Evolutionary conservation across 2,329 filamentous ascomycete genomes (phyloP), one percentile per base, ranked within the genome.

Genomic region (Onygenales sp.): DNA sequence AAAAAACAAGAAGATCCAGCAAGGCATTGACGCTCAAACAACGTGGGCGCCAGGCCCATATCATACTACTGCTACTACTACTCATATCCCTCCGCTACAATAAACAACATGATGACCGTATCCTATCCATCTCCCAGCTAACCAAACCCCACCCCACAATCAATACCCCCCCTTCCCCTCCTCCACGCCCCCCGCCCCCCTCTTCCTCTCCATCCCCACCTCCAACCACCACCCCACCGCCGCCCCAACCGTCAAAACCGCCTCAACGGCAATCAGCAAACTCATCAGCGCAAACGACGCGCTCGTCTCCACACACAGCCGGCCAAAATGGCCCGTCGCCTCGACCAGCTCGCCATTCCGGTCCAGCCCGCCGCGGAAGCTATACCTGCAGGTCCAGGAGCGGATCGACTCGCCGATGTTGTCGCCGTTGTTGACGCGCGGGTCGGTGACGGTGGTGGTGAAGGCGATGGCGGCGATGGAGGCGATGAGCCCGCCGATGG

Each of bases 321-420:
- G 61, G 3, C 61, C 57, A 52, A 75, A 75, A 32, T 67, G 59
- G 4, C 57, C 54, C 0, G 72, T 71, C 0, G 65, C 59, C 3
- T 59, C 53, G 3, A 65, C 52, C 1, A 48, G 36, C 0, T 56
- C 53, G 8, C 58, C 60, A 34, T 58, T 40, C 17, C 47, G 52
- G 4, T 54, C 54, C 7, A 55, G 51, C 10, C 57, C 56, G 3
- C 51, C 52, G 9, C 58, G 52, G 17, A 61, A 58, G 3, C 64
- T 62, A 69, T 69, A 72, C 52, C 69, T 72, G 57, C 70, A 72
- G 6, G 70, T 70, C 70, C 70, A 72, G 40, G 65, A 67, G 14
- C 67, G 62, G n/a, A 72, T 61, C 6, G 70, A 71, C 54, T 72
- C 68, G 36, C 64, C 64, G 1, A 56, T 31, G 33, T 58, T 5